Base-by-base conservation (phyloP, 805 yeast species). In the Ogataea siamensis region DNA sequence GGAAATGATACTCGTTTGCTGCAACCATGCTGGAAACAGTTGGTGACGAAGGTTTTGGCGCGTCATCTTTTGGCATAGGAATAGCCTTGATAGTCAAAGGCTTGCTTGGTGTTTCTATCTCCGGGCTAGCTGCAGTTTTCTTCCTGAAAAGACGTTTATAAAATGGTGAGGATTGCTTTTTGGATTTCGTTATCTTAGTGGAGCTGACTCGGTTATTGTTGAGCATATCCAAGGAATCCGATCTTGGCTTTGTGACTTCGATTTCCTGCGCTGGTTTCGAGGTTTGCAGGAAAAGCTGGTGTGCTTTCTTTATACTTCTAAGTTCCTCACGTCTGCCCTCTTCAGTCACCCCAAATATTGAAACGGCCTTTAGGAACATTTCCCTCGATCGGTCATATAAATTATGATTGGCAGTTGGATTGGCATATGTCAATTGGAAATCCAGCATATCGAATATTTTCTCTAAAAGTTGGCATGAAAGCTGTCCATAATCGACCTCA, bases 401-500 rank as follows among this genome's bases (percentile, higher is more conserved):
- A 10, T 47, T 39, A 9, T 47, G 51, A 1, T 55, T 47, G 36
- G 63, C 45, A 3, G 34, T 41, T 4, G 54, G 50, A 42, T 71
- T 70, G 5, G 60, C 62, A 10, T 67, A 53, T 7, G 70, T 58
- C 26, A 66, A 40, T 20, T 54, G 58, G 15, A 60, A 49, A 0
- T 64, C 55, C 46, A 63, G 53, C 22, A 68, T 36, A 20, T 60
- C 58, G 8, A 70, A 57, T 4, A 72, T 43, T 38, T 71, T 70
- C 11, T 58, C 60, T 4, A 68, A 55, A 18, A 77, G 45, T 14
- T 58, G 50, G 1, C 50, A 50, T 4, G 70, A 54, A 12, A 76
- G 57, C 11, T 65, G 2, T 49, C 36, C 15, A 58, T 45, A 10
- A 51, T 43, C 8, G 71, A 60, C 5, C 52, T 49, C 22, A 51